A percentile compares a stretch with the other conserved stretches of the same genome.
Conservation (phyloP, 2,329 filamentous ascomycete genomes). For the Atkinsonella hypoxylon region DNA sequence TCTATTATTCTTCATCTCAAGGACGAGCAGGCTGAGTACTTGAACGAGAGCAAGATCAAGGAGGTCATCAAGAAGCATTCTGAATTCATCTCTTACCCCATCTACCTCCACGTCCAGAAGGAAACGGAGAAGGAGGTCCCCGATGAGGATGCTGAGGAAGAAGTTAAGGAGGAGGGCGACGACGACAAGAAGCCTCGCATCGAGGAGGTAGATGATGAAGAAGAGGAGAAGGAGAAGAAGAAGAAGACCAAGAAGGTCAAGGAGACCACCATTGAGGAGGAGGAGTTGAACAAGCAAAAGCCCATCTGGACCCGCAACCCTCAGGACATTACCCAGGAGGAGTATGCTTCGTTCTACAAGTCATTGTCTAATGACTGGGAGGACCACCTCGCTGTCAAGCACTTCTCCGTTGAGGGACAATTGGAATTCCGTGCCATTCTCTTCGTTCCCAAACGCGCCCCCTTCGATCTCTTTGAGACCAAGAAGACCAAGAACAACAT, state of each 20-base stretch:
- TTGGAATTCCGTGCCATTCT: conserved; percentile 99
- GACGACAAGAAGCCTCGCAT: conserved; percentile 94
- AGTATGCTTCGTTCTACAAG: conserved; percentile 99
- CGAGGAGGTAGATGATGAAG: conserved; percentile 81
- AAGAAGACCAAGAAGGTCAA: conserved; percentile 99
- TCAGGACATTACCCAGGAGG: conserved; percentile 85
- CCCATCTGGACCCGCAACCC: conserved; percentile 99
- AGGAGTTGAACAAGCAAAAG: conserved; percentile 99
- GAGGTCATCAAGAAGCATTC: conserved; percentile 99
- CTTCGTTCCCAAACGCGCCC: conserved; percentile 98
- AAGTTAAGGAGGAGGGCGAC: conserved; percentile 52
- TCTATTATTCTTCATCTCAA: conserved; percentile 98
- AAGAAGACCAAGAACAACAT: conserved; percentile 99
- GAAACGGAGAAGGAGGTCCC: conserved; percentile 98
- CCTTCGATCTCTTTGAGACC: conserved; percentile 99
- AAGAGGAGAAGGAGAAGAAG: conserved; percentile 80
- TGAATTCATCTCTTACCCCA: conserved; percentile 99
- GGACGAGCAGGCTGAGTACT: conserved; percentile 97
- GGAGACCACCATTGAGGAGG: conserved; percentile 96
- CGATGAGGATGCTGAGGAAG: conserved; percentile 77
- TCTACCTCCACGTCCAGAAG: conserved; percentile 99
- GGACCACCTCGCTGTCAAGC: conserved; percentile 98
- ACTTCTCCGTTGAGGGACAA: conserved; percentile 99
- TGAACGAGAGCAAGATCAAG: conserved; percentile 99
- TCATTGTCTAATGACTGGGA: conserved; percentile 99